Base-by-base conservation (phyloP, 1,284 basidiomycete genomes). In the Cutaneotrichosporon arboriforme region DNA sequence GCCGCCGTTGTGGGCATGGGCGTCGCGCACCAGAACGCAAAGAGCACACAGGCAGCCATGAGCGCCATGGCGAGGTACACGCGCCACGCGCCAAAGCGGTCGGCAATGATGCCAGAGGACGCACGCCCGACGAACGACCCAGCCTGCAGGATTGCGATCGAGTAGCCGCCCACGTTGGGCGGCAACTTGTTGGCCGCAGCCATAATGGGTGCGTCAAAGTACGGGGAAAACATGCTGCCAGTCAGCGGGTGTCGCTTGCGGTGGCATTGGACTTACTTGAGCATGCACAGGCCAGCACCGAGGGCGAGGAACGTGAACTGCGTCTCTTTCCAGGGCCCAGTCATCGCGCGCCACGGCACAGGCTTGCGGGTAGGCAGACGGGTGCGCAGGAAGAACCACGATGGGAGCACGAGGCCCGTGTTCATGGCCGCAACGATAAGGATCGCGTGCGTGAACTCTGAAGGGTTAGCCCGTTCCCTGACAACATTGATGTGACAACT, bases 291-390 rank as follows among this genome's bases (percentile, higher is more conserved):
- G 17, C 49, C 58, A 1, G 61, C 55, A 4, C 68, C 70, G 22
- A 63, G 21, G 22, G 66, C 64, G n/a, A 70, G 58, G 51, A 58
- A 68, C 10, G 57, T 40, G 51, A 66, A 72, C 34, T 57, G 52
- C 1, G 46, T 10, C 15, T 68, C 64, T 38, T 58, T 57, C 66
- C 66, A 70, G 0, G 70, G 70, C 3, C 17, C 8, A 8, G 33
- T 22, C 4, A 60, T 52, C 8, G 46, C 36, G 5, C 36, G 41
- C 54, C 59, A 60, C 0, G 60, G 60, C 9, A 46, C 20, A 0
- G 55, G 49, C 12, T 41, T 22, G 39, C 59, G 58, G 1, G 59
- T 55, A 7, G 63, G 59, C 10, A 61, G 42, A 4, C 63, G 57
- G 1, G 62, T 52, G 23, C 55, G 55, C 22, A 66, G 54, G 20